Evolutionary conservation across 768 basidiomycete genomes (phyloP), one percentile per base, ranked within the genome.

Genomic region (Cyathus striatus): DNA sequence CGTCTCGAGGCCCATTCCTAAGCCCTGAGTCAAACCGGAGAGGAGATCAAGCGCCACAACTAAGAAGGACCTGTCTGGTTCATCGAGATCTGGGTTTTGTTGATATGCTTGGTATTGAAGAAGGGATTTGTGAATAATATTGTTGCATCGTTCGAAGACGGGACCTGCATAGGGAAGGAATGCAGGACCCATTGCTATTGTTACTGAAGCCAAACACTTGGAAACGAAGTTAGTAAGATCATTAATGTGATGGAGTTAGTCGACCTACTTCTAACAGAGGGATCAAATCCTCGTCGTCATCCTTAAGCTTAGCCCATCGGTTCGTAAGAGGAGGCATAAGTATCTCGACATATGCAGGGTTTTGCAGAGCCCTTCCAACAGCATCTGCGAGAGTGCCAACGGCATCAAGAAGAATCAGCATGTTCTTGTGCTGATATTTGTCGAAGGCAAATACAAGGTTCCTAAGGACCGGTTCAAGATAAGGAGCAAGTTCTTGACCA

Each of bases 381-480:
- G 94, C 92, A 57, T 99, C 96, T 5, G 96, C 96, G 26, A 99
- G 73, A 1, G 96, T 99, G 5, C 96, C 96, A 36, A 99, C 87
- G n/a, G 96, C 96, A 55, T 99, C 96, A 58, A 98, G 98, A 23
- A 99, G 69, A 47, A 98, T 99, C 51, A 99, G 78, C 78, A 98
- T 85, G 61, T 99, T 99, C 76, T 98, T 98, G 65, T 96, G 94
- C 59, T 99, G 96, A 64, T 99, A 99, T 66, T 96, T 97, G 44
- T 89, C 81, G 64, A 98, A 99, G 1, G 96, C 96, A 49, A 90
- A 82, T 26, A 98, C 94, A 41, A 99, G 74, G 63, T 97, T 97
- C 42, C 88, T 83, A 45, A 99, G 71, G 41, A 99, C 90, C 3
- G 94, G 94, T 54, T 95, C 93, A 13, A 98, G 82, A 67, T 87